Evolutionary conservation across 1,284 basidiomycete genomes (phyloP), one percentile per base, ranked within the genome.

Genomic region (Kwoniella shivajii): DNA sequence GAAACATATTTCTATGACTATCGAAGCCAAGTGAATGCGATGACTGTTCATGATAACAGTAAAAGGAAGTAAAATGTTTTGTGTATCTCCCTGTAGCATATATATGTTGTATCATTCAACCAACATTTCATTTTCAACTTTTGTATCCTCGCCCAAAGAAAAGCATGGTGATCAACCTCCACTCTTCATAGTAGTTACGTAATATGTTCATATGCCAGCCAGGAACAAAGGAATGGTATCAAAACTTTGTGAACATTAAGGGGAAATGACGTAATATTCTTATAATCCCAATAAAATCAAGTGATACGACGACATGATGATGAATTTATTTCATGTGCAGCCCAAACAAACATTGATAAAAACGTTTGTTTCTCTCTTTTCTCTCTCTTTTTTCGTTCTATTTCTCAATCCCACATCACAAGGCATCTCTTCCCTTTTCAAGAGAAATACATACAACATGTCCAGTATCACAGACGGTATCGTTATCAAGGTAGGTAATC

Each of bases 401-500:
- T 38, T 50, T 48, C 20, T 29, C 41, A 60, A 42, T 53, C 27
- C 43, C 30, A 43, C 18, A n/a, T 38, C 45, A n/a, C n/a, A n/a
- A n/a, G n/a, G n/a, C n/a, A 24, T 52, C 50, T n/a, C n/a, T 18
- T 26, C 34, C 13, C 18, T 26, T 20, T 41, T 4, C 20, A 18
- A 41, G 6, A 4, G 20, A 22, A 14, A 29, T 13, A 11, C 18
- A 44, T 33, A 27, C 63, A 66, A 10, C 50, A 71, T 72, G 71
- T 56, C 67, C n/a, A 45, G 63, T 57, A 50, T 68, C 64, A 85
- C 81, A 64, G 89, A 92, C 73, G 87, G 84, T 24, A 83, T 92
- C 60, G 68, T 87, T 48, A 84, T 92, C 81, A 92, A 92, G 82
- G 86, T 86, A 59, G 10, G 76, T 75, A 10, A 34, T 26, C 37